Base-by-base conservation (phyloP, 176 grass and related monocot species). In the Dactylis glomerata region DNA sequence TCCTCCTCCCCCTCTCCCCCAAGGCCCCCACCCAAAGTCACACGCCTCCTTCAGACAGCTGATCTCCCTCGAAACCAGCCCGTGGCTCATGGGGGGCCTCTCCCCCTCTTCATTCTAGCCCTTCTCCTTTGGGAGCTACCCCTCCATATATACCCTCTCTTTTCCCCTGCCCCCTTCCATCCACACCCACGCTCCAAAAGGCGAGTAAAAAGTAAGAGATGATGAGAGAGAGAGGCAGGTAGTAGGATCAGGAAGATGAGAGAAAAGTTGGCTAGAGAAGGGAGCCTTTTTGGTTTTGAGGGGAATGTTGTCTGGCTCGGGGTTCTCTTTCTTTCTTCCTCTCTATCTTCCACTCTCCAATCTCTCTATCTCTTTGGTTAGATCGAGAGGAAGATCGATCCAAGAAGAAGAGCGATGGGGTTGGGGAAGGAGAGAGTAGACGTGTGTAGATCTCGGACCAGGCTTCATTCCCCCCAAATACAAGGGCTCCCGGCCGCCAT, bases 401-500 rank as follows among this genome's bases (percentile, higher is more conserved):
- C 69, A 44, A 24, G 22, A 6, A 19, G 40, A 26, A n/a, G 16
- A 4, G 5, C 3, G 20, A 26, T 42, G 73, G 32, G 19, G 46
- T 28, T 61, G 41, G 41, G 69, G 41, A 62, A 41, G 71, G 46
- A 13, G 34, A 77, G 80, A 32, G 47, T 73, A 75, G 67, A 59
- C 54, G 74, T 42, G 28, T 80, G 62, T 79, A 72, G 92, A 94
- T 91, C 92, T 94, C 92, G 92, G 92, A 94, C 92, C 92, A 94
- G 92, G 92, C 92, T 91, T 94, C 92, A 94, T 94, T 94, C 92
- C 92, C 92, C 92, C 81, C 92, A 94, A 91, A 91, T 40, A 20
- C 38, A 91, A 87, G 57, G 84, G 89, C 85, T 84, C 85, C 75
- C 84, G 84, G 88, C 85, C 77, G 64, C 73, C 84, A 27, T 55